These are phyloP conservation scores for Didymella segeticola DNA, from an alignment of 2,329 filamentous ascomycete genomes.

Conservation along the genomic window DNA sequence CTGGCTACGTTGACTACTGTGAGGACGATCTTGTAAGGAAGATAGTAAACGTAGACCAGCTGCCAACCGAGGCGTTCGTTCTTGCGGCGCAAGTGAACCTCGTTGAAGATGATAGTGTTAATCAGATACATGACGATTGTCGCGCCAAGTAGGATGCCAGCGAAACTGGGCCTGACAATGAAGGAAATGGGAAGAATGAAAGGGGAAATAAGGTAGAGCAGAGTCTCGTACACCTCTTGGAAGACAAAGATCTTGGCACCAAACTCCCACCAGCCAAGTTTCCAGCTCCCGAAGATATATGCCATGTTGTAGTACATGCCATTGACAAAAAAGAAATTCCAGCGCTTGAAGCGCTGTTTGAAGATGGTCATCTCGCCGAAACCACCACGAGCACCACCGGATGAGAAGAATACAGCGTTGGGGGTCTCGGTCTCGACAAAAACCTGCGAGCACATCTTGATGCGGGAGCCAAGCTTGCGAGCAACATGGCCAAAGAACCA, in stretches of 20 bases:
- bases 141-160: slow-evolving; percentile 47
- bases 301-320: slow-evolving; percentile 57
- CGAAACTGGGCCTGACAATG: slow-evolving; percentile 52
- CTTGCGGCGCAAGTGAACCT: slow-evolving; percentile 55
- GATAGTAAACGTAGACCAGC: slow-evolving; percentile 53
- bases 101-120: slow-evolving; percentile 57
- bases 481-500: slow-evolving; percentile 61
- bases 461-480: slow-evolving; percentile 54
- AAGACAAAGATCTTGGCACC: slow-evolving; percentile 59
- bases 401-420: slow-evolving; percentile 51
- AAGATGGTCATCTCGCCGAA: slow-evolving; percentile 63
- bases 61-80: slow-evolving; percentile 52
- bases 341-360: slow-evolving; percentile 58
- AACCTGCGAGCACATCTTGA: slow-evolving; percentile 58
- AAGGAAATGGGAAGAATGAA: slow-evolving; percentile 57
- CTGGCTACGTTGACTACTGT: slow-evolving; percentile 54
- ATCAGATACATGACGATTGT: slow-evolving; percentile 53
- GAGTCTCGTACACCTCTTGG: slow-evolving; percentile 57
- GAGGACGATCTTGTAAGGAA: slow-evolving; percentile 55
- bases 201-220: slow-evolving; percentile 55
- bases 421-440: slow-evolving; percentile 62
- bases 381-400: slow-evolving; percentile 53
- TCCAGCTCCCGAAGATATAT: slow-evolving; percentile 58
- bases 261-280: slow-evolving; percentile 58
- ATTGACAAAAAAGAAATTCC: slow-evolving; percentile 62